A percentile compares a stretch with the other conserved stretches of the same genome.
phyloP scores from a whole-genome alignment of 495 filamentous ascomycete genomes.

The Pseudomonodictys pantanalensis region DNA sequence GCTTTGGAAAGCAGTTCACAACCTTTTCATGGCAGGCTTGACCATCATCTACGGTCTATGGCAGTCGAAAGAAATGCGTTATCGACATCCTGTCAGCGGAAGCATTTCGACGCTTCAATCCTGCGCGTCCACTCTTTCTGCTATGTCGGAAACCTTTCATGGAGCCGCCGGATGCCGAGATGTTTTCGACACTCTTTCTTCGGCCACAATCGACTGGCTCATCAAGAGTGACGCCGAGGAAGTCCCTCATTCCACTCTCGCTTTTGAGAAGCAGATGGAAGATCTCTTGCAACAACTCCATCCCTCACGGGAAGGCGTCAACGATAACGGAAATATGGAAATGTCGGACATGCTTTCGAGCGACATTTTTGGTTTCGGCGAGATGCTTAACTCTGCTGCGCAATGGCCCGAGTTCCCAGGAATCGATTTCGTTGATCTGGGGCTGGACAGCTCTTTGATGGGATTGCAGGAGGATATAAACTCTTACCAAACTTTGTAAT shows the following conservation, averaged over 20 bases:
- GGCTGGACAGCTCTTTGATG: too few relatives aligned
- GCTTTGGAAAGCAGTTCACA: conserved; percentile 33
- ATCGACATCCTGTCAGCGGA: conserved; percentile 21
- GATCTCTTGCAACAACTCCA: conserved; percentile 1
- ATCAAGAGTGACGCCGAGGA: conserved; percentile 23
- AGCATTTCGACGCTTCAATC: conserved; percentile 28
- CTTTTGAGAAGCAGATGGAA: conserved; percentile 5
- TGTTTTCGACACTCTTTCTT: conserved; percentile 32
- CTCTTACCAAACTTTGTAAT: too few relatives aligned
- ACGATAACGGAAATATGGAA: background rate
- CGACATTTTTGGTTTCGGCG: conserved; percentile 6
- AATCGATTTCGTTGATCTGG: background rate
- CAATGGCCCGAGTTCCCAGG: conserved; percentile 6
- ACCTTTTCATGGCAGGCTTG: conserved; percentile 34
- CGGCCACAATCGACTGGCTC: conserved; percentile 31
- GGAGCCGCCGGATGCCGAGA: conserved; percentile 32
- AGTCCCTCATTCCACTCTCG: background rate
- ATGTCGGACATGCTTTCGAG: conserved; percentile 6
- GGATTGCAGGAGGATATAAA: too few relatives aligned
- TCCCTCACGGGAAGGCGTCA: conserved; percentile 3
- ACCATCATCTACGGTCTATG: conserved; percentile 32
- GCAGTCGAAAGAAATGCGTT: conserved; percentile 33
- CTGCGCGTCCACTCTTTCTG: conserved; percentile 33
- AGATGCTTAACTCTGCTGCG: conserved; percentile 11
- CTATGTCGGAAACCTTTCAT: conserved; percentile 31